Conservation (phyloP, 208 protist species). For the Leishmania turanica region DNA sequence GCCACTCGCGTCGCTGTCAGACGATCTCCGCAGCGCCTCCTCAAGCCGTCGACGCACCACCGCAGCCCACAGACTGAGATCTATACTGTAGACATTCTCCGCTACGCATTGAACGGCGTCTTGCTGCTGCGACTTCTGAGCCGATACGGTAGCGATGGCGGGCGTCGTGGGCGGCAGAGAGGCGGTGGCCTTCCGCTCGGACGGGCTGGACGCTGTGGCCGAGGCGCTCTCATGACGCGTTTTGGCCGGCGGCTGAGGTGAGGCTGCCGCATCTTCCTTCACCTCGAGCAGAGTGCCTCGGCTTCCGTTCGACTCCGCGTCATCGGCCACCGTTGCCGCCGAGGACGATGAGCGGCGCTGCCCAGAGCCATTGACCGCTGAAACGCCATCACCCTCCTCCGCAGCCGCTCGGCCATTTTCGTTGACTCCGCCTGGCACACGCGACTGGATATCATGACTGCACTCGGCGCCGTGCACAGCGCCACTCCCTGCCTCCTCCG, state of each 20-base stretch:
- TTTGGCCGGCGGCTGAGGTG: too few species aligned
- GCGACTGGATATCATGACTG: background rate
- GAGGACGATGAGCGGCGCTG: background rate
- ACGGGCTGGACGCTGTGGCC: background rate
- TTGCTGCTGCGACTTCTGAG: background rate
- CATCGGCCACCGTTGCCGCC: background rate
- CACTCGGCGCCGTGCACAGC: background rate
- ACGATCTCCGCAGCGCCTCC: background rate
- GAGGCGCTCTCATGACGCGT: background rate
- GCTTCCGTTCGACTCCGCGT: background rate
- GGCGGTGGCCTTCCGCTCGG: background rate
- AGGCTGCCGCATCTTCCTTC: background rate
- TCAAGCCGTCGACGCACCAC: conserved; percentile 3
- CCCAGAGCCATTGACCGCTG: too few species aligned
- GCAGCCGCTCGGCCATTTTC: background rate
- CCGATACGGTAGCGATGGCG: background rate
- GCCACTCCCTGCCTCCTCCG: background rate
- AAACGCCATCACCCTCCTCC: background rate
- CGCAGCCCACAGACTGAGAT: conserved; percentile 11
- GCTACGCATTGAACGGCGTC: conserved; percentile 7
- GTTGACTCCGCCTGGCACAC: background rate
- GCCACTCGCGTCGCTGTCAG: background rate
- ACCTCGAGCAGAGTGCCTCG: background rate
- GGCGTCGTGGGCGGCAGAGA: background rate
- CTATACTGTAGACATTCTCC: conserved; percentile 27